phyloP scores from a whole-genome alignment of 163 green algal species.

The Picocystis sp. region DNA sequence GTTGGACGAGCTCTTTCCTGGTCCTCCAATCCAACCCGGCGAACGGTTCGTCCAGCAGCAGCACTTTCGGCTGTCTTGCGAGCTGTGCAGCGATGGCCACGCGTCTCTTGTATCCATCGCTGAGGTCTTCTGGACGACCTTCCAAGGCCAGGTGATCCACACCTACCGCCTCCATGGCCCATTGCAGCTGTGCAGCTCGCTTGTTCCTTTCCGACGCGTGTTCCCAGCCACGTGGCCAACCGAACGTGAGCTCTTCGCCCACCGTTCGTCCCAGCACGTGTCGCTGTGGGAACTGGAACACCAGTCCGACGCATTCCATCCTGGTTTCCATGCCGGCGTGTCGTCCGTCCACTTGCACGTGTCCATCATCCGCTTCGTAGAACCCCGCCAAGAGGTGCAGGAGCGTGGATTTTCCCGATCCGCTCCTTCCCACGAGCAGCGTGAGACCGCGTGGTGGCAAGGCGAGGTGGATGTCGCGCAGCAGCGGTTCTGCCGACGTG shows the following conservation, averaged over 20 bases:
- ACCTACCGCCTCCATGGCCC: conserved; percentile 40
- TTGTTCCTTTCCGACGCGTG: conserved; percentile 27
- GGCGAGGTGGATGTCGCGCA: conserved; percentile 33
- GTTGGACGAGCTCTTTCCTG: conserved; percentile 34
- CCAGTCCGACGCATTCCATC: conserved; percentile 35
- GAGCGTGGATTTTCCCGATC: conserved; percentile 72
- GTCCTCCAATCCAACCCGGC: conserved; percentile 75
- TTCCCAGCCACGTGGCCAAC: conserved; percentile 35
- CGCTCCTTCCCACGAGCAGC: conserved; percentile 58
- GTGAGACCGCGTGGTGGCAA: conserved; percentile 51
- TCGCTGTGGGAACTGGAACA: conserved; percentile 92
- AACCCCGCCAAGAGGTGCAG: conserved; percentile 59
- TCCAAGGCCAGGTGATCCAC: conserved; percentile 42
- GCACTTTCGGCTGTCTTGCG: conserved; percentile 35
- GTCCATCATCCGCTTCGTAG: conserved; percentile 30
- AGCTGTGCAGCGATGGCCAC: conserved; percentile 84
- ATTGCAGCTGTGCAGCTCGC: conserved; percentile 23
- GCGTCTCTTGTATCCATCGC: conserved; percentile 77
- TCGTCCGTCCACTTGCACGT: background rate
- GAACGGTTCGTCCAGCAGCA: conserved; percentile 88
- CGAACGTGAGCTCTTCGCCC: conserved; percentile 63
- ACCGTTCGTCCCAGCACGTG: conserved; percentile 69
- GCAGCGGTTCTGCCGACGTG: background rate
- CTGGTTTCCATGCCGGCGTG: background rate
- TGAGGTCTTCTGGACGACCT: conserved; percentile 36